Evolutionary conservation across 2,329 filamentous ascomycete genomes (phyloP).

Genomic region (Albophoma yamanashiensis): DNA sequence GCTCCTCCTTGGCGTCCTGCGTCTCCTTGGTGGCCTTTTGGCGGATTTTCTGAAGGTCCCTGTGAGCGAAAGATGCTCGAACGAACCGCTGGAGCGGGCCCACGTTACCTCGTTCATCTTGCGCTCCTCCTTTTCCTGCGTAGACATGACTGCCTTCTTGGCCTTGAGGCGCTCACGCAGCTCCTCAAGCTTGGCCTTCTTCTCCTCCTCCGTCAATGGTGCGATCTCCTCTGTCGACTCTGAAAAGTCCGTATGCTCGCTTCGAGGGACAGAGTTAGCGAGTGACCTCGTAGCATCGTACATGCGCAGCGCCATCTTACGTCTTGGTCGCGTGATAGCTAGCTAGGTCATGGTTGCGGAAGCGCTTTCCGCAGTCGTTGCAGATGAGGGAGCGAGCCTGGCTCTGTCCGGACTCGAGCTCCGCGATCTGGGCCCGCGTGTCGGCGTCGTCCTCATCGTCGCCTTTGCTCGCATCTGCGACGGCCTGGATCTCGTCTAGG

Average conservation of each 20-base stretch:
- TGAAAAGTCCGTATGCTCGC: constrained; percentile 79
- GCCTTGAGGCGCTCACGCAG: constrained; percentile 60
- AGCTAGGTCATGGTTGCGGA: constrained; percentile 70
- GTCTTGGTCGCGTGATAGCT: constrained; percentile 89
- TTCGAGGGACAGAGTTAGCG: constrained; percentile 20
- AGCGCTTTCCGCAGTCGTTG: constrained; percentile 90
- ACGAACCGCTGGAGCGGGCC: background rate
- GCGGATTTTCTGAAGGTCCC: constrained; percentile 46
- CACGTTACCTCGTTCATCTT: constrained; percentile 71
- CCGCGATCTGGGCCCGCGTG: constrained; percentile 45
- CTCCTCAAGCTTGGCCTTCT: constrained; percentile 67
- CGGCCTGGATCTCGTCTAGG: constrained; percentile 64
- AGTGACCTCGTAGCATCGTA: background rate
- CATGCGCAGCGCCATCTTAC: constrained; percentile 25
- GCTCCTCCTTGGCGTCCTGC: constrained; percentile 82
- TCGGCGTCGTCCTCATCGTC: constrained; percentile 37
- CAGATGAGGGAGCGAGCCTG: constrained; percentile 73
- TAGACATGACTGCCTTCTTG: constrained; percentile 58
- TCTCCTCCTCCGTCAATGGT: constrained; percentile 85
- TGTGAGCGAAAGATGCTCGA: background rate
- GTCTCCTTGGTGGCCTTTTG: constrained; percentile 82
- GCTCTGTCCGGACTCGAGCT: constrained; percentile 49
- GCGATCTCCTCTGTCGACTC: constrained; percentile 90
- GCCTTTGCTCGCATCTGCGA: constrained; percentile 21
- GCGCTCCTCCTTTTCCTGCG: constrained; percentile 68